Evolutionary conservation across 164 flowering plant genomes (phyloP), one percentile per base, ranked within the genome.

Genomic region (Macadamia integrifolia): DNA sequence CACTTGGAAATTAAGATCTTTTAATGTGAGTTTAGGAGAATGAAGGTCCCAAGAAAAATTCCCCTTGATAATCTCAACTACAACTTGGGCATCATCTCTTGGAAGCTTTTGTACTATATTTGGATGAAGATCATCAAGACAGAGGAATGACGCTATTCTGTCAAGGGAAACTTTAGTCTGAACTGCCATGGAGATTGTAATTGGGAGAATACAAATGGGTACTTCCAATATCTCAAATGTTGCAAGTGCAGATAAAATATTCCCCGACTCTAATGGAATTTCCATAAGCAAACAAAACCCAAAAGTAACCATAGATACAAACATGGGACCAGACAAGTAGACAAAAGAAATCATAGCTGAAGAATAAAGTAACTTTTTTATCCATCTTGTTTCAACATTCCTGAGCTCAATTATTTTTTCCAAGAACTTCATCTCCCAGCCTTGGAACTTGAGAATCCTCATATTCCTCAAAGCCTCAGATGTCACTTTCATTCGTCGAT

Each of bases 371-470:
- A 23, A 23, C 23, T 23, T 23, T 23, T 23, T 23, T 23, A 23
- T 23, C 23, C 23, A 23, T 23, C 23, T 23, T 23, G 23, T 23
- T 23, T 23, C 23, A 23, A 23, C 23, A 23, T 23, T 23, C 23
- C 23, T 23, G 23, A 23, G 23, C 23, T 23, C 23, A 23, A 23
- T 23, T 23, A 23, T 23, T 23, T 23, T 23, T 23, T 23, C 23
- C 23, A 23, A 23, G 23, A 23, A 23, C 23, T 23, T 23, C 23
- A 23, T 23, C 23, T 23, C 23, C 23, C 23, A 23, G 23, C 23
- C 23, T 23, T 23, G 23, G 66, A 90, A 85, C 75, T 90, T 90
- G 68, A 90, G 86, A 66, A 90, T 84, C 66, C 89, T 87, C 96
- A 90, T 88, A 77, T 87, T 88, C 78, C 85, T 81, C 52, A 23